Conservation (phyloP, 805 yeast genomes). For the Nakazawaea molendinolei region DNA sequence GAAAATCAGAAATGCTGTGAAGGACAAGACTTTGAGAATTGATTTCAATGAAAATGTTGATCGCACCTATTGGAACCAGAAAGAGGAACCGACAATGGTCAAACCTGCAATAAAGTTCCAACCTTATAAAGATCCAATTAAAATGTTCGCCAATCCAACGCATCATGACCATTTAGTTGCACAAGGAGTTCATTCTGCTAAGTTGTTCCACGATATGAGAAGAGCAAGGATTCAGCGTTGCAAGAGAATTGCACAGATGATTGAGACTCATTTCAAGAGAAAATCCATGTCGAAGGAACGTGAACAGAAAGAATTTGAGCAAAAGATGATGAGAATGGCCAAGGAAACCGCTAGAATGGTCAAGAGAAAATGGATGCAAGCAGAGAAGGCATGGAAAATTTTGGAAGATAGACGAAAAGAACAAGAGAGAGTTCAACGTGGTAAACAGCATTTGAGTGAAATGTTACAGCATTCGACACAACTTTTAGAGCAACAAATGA, state of each 20-base stretch:
- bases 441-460: conserved; percentile 80
- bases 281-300: conserved; percentile 86
- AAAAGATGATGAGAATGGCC: conserved; percentile 63
- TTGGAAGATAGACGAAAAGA: conserved; percentile 74
- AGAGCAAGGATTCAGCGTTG: conserved; percentile 60
- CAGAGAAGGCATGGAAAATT: conserved; percentile 71
- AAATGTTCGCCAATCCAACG: conserved; percentile 34
- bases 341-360: conserved; percentile 78
- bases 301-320: conserved; percentile 67
- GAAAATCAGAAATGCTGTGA: conserved; percentile 40
- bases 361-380: conserved; percentile 84
- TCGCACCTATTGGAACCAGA: conserved; percentile 38
- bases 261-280: conserved; percentile 82
- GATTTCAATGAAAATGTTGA: conserved; percentile 38
- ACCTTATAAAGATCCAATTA: conserved; percentile 36
- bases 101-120: conserved; percentile 25
- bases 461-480: conserved; percentile 90
- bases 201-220: conserved; percentile 59
- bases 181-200: conserved; percentile 70
- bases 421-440: conserved; percentile 70
- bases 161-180: conserved; percentile 68
- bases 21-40: conserved; percentile 35
- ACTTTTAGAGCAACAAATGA: conserved; percentile 77
- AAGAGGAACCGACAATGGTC: conserved; percentile 30
- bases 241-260: conserved; percentile 68